Evolutionary conservation across 192 early-diverging fungal species (phyloP), one percentile per base, ranked within the genome.

Genomic region (Coemansia sp.): DNA sequence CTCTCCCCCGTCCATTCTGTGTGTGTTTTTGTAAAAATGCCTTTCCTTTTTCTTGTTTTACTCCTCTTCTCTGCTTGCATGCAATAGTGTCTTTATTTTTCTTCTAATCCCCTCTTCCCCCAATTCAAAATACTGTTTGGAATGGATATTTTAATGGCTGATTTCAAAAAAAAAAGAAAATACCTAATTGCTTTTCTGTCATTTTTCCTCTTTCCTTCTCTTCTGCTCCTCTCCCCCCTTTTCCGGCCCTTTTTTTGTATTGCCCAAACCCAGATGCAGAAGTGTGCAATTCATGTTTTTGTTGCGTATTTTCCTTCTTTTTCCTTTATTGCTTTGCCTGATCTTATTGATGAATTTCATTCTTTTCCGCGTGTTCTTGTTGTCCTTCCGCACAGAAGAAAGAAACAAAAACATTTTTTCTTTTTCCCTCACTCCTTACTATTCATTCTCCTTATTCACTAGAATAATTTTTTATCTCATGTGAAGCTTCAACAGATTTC

Each of bases 261-360:
- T 54, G 52, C 12, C 19, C 52, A 26, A 32, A 54, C 6, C 21
- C 52, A 9, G 52, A 54, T 54, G 52, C 52, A 54, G 23, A 26
- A 23, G 19, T 54, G 32, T 32, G 52, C 21, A 54, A 54, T 54
- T 54, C 52, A 26, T 54, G 52, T 54, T 54, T 54, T 19, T 54
- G 52, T 54, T 54, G 32, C 32, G 32, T 32, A 32, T 32, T 23
- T 54, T 12, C 15, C 44, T 15, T 45, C 44, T 45, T 15, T 45
- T 45, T 32, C 32, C 32, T 45, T 45, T 45, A 45, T 45, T 45
- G 44, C 44, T 45, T 32, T 45, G 44, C 44, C 44, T 45, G 44
- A 45, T 54, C 12, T 54, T 54, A 54, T 54, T 54, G 52, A 54
- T 54, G 19, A 54, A 21, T 26, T 54, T 23, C 19, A 19, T 54